Percentiles rank a stretch among this genome's conserved stretches.
These are phyloP conservation scores for Conringia planisiliqua DNA, from an alignment of 345 rosid genomes.

Conservation along the genomic window DNA sequence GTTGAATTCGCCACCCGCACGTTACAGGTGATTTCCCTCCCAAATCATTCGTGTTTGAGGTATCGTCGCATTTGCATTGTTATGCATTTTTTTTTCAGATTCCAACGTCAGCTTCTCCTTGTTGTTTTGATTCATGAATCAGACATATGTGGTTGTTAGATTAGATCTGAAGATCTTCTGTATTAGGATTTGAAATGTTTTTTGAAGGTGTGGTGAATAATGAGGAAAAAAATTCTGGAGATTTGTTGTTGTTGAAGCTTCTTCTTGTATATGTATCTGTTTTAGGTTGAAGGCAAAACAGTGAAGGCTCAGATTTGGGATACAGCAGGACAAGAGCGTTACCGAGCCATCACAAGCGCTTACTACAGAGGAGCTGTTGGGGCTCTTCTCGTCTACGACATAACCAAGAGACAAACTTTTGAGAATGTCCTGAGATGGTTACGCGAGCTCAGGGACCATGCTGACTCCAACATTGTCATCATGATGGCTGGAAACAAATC, in stretches of 20 bases:
- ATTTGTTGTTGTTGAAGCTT: neutral
- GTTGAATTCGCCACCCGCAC: conserved; percentile 73
- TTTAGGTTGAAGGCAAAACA: conserved; percentile 70
- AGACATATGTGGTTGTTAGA: neutral
- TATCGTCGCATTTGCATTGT: neutral
- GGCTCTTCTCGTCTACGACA: conserved; percentile 75
- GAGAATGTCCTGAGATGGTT: conserved; percentile 69
- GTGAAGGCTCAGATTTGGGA: conserved; percentile 91
- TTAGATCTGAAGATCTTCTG: conserved; percentile 1
- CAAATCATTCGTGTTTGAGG: neutral
- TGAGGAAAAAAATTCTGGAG: neutral
- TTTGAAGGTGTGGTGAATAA: neutral
- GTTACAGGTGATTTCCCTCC: conserved; percentile 31
- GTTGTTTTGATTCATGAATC: no score
- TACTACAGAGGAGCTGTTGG: conserved; percentile 86
- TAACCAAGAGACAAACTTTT: conserved; percentile 72
- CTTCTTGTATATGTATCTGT: neutral
- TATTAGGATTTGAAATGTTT: neutral
- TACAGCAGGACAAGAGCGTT: conserved; percentile 82
- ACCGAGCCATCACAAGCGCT: conserved; percentile 72
- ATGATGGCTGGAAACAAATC: conserved; percentile 83
- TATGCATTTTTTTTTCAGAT: neutral
- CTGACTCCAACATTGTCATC: conserved; percentile 75
- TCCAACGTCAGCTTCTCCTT: neutral
- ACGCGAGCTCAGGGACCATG: conserved; percentile 68